phyloP scores from a whole-genome alignment of 805 yeast genomes.

The Kodamaea kaohsiungensis region DNA sequence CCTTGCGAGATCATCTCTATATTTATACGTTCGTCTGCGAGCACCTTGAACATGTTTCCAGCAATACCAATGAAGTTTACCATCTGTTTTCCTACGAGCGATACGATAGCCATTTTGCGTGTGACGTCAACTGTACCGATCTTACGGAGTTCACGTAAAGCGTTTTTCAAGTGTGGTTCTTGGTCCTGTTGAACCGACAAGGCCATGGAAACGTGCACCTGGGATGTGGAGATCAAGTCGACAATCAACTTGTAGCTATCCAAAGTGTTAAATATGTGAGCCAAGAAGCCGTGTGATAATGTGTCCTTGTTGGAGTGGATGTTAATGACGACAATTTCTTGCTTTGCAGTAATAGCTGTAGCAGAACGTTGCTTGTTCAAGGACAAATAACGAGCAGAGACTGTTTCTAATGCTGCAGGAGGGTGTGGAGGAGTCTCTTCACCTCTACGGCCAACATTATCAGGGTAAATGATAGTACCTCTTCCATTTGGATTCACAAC shows the following conservation, averaged over 20 bases:
- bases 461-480: constrained; percentile 95
- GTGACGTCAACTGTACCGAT: constrained; percentile 91
- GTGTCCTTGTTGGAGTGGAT: constrained; percentile 93
- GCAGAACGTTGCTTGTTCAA: constrained; percentile 62
- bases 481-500: constrained; percentile 91
- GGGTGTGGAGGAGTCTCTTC: constrained; percentile 95
- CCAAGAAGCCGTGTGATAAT: constrained; percentile 91
- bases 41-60: constrained; percentile 91
- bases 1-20: constrained; percentile 99
- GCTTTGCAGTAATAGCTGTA: constrained; percentile 95
- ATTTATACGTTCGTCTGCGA: constrained; percentile 89
- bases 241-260: constrained; percentile 86
- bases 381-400: constrained; percentile 35
- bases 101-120: constrained; percentile 83
- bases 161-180: constrained; percentile 62
- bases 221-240: constrained; percentile 94
- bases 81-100: constrained; percentile 96
- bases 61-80: constrained; percentile 96
- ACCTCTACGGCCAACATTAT: constrained; percentile 80
- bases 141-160: constrained; percentile 73
- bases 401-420: constrained; percentile 68
- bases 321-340: constrained; percentile 86
- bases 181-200: constrained; percentile 73
- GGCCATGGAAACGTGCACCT: constrained; percentile 98
- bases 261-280: constrained; percentile 81